phyloP scores from a whole-genome alignment of 2,329 filamentous ascomycete genomes.

The Dothideomycetidae sp. region DNA sequence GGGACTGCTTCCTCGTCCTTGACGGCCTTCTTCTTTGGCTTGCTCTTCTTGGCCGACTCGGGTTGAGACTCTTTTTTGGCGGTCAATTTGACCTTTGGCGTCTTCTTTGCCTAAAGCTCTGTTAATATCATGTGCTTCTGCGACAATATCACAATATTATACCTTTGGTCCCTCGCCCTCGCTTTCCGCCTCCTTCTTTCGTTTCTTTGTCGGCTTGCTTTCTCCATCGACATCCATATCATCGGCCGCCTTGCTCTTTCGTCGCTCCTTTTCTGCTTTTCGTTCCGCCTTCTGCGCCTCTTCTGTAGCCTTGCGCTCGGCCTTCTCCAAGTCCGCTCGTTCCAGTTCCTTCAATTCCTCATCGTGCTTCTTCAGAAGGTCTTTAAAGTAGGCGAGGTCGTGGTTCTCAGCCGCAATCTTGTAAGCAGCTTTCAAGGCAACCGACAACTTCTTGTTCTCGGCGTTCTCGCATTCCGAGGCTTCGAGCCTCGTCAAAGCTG shows the following conservation, averaged over 20 bases:
- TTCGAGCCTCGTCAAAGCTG: slow-evolving; percentile 63
- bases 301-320: slow-evolving; percentile 24
- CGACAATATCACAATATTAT: no score
- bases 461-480: slow-evolving; percentile 55
- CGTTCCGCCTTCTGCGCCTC: slow-evolving; percentile 30
- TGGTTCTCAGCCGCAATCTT: slow-evolving; percentile 64
- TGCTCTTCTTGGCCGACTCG: slow-evolving; percentile 17
- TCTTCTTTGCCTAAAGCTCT: slow-evolving; percentile 34
- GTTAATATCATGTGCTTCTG: not conserved
- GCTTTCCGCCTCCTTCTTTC: slow-evolving; percentile 55
- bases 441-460: slow-evolving; percentile 61
- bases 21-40: slow-evolving; percentile 21
- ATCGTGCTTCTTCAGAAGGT: slow-evolving; percentile 49
- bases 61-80: slow-evolving; percentile 27
- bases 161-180: slow-evolving; percentile 58
- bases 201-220: slow-evolving; percentile 55
- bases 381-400: slow-evolving; percentile 70
- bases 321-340: slow-evolving; percentile 28
- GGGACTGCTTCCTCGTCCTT: slow-evolving; percentile 26
- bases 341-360: slow-evolving; percentile 41
- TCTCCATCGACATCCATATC: slow-evolving; percentile 35
- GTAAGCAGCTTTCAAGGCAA: slow-evolving; percentile 66
- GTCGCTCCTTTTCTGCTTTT: slow-evolving; percentile 41
- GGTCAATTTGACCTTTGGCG: slow-evolving; percentile 36
- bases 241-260: slow-evolving; percentile 21